Evolutionary conservation across 2,329 filamentous ascomycete genomes (phyloP).

Genomic region (Neonectria punicea): DNA sequence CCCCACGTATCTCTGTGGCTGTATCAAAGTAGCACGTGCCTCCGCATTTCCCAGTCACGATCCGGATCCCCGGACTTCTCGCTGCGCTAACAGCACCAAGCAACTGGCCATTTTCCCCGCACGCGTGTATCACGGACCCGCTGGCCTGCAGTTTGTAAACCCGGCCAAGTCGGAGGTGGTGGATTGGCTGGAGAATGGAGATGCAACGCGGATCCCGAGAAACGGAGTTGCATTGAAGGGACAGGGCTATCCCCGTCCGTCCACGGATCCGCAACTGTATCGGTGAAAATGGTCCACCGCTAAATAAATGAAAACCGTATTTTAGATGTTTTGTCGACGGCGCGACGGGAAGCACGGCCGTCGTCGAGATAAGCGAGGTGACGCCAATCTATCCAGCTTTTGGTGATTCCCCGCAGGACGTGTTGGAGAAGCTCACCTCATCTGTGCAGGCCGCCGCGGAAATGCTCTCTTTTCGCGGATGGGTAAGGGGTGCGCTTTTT

Average conservation of each 20-base stretch:
- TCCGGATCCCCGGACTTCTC: neutral
- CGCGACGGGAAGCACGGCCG: neutral
- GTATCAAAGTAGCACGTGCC: neutral
- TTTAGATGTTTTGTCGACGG: neutral
- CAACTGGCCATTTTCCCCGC: constrained; percentile 3
- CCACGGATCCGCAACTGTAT: neutral
- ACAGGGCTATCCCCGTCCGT: neutral
- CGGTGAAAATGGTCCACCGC: neutral
- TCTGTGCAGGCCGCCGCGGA: neutral
- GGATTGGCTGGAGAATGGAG: neutral
- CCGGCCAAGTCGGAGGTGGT: neutral
- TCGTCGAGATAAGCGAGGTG: neutral
- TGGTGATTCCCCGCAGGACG: neutral
- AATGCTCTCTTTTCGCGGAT: neutral
- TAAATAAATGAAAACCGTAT: neutral
- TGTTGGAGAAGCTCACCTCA: constrained; percentile 8
- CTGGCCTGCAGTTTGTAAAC: neutral
- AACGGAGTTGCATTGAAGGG: neutral
- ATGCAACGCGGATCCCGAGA: neutral
- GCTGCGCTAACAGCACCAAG: neutral
- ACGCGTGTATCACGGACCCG: constrained; percentile 2
- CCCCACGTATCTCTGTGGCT: neutral
- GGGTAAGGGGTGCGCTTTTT: neutral
- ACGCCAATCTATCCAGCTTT: neutral
- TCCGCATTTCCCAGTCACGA: neutral